These are phyloP conservation scores for Clonostachys chloroleuca DNA, from an alignment of 2,329 filamentous ascomycete genomes.

Conservation along the genomic window DNA sequence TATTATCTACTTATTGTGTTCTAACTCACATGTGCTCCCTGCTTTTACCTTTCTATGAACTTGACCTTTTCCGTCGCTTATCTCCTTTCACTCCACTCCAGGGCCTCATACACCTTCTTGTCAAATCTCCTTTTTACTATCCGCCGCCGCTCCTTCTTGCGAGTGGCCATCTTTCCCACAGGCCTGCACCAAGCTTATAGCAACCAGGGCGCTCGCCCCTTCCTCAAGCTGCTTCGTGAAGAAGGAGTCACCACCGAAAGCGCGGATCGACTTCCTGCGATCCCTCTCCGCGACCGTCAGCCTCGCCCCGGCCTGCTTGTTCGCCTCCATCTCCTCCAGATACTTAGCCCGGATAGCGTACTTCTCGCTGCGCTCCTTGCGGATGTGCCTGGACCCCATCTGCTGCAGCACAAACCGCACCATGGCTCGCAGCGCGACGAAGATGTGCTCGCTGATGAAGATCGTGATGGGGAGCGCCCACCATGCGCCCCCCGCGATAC, in stretches of 20 bases:
- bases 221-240: conserved; percentile 36
- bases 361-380: conserved; percentile 28
- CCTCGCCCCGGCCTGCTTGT: conserved; percentile 21
- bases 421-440: conserved; percentile 52
- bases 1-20: too few species aligned
- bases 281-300: conserved; percentile 27
- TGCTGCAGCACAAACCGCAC: conserved; percentile 27
- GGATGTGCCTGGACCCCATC: conserved; percentile 32
- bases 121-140: too few species aligned
- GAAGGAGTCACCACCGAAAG: conserved; percentile 24
- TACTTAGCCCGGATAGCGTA: conserved; percentile 28
- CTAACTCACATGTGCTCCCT: too few species aligned
- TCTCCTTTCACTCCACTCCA: too few species aligned
- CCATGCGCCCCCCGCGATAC: conserved; percentile 50
- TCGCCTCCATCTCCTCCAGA: conserved; percentile 33
- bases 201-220: conserved; percentile 18
- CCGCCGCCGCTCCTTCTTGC: too few species aligned
- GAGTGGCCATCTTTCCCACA: too few species aligned
- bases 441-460: conserved; percentile 70
- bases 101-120: too few species aligned
- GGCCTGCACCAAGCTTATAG: background rate
- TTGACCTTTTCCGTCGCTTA: too few species aligned
- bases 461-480: conserved; percentile 66
- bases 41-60: too few species aligned
- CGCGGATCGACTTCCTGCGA: conserved; percentile 27